A percentile compares a stretch with the other conserved stretches of the same genome.
Evolutionary conservation across 345 rosid species (phyloP).

Genomic region (Mallotus nudiflorus): DNA sequence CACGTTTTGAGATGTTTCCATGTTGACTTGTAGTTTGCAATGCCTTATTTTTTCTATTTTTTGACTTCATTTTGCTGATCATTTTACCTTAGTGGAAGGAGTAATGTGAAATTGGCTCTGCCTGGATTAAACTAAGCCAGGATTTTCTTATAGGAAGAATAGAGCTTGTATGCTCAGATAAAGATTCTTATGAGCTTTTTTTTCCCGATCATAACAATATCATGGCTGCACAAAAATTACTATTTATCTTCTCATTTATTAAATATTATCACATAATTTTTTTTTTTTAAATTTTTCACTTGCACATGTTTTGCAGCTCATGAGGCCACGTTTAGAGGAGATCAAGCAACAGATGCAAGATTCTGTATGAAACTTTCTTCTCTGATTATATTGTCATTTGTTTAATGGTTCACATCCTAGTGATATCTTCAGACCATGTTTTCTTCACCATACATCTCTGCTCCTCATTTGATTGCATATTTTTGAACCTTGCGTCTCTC

Average conservation of each 20-base stretch:
- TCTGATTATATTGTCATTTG: slow-evolving; percentile 1
- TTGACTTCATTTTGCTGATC: background rate
- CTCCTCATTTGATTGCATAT: background rate
- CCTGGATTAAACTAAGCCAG: background rate
- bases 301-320: slow-evolving; percentile 52
- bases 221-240: no score
- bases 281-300: slow-evolving; percentile 2
- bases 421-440: background rate
- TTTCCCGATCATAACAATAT: no score
- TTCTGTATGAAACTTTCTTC: slow-evolving; percentile 39
- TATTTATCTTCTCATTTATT: no score
- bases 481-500: background rate
- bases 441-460: background rate
- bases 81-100: background rate
- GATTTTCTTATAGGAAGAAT: background rate
- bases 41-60: background rate
- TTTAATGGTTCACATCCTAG: background rate
- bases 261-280: no score
- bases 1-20: background rate
- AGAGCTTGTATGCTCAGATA: background rate
- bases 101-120: background rate
- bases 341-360: slow-evolving; percentile 54
- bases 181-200: background rate
- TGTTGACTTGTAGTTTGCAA: background rate
- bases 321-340: slow-evolving; percentile 67